These are phyloP conservation scores for Lathyrus aphaca DNA, from an alignment of 306 rosid species.

Conservation along the genomic window DNA sequence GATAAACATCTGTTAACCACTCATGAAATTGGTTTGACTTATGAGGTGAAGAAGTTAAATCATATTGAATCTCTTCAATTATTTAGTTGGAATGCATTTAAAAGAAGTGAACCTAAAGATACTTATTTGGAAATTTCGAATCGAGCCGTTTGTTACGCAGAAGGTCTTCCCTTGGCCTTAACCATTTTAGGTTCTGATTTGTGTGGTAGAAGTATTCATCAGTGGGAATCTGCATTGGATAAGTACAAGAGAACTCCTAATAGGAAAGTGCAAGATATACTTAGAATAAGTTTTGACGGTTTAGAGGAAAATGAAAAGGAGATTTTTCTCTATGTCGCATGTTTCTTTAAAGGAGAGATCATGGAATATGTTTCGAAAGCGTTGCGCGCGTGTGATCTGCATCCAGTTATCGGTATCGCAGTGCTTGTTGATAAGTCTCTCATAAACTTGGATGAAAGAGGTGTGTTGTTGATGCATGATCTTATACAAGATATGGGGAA, in stretches of 20 bases:
- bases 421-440: conserved; percentile 43
- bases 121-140: conserved; percentile 26
- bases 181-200: conserved; percentile 37
- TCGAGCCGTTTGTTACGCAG: conserved; percentile 36
- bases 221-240: conserved; percentile 45
- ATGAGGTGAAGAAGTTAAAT: conserved; percentile 40
- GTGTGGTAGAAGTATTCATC: conserved; percentile 39
- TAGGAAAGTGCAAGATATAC: conserved; percentile 42
- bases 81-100: conserved; percentile 49
- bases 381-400: conserved; percentile 32
- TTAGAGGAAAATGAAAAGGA: conserved; percentile 43
- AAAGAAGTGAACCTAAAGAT: conserved; percentile 36
- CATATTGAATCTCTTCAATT: conserved; percentile 38
- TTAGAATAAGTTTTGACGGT: conserved; percentile 42
- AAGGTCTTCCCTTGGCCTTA: conserved; percentile 45
- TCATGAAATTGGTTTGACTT: conserved; percentile 32
- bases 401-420: conserved; percentile 37
- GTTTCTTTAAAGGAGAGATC: conserved; percentile 40
- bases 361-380: conserved; percentile 13
- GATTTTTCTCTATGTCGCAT: conserved; percentile 43
- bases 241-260: conserved; percentile 41
- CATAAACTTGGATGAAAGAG: conserved; percentile 23
- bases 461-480: conserved; percentile 37
- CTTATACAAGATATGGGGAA: conserved; percentile 48
- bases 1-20: conserved; percentile 39